Evolutionary conservation across 1,139 yeast species (phyloP), one percentile per base, ranked within the genome.

Genomic region (Pichiaceae sp.): DNA sequence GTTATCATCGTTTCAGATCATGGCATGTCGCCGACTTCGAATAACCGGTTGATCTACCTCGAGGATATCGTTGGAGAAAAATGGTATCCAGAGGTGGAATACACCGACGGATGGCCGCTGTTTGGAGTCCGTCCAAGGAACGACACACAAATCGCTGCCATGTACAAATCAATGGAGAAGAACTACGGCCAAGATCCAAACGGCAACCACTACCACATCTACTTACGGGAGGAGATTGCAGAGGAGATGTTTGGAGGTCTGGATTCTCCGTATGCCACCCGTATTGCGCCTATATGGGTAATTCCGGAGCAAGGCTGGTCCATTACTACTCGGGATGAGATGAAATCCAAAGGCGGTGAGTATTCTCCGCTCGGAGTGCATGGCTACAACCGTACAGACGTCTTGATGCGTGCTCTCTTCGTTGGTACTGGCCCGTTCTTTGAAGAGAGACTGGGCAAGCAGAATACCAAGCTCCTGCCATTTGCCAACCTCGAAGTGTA

Each of bases 11-110:
- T 87, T 1, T 84, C 95, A 37, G 96, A 87, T 54, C 96, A 87
- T 54, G 96, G 96, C 5, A 86, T 87, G 95, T 82, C 95, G 0
- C 93, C 95, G 2, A 82, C 94, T 1, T 72, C 86, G 0, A 72
- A 77, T 43, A 67, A 70, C 15, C 62, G 95, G 38, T 54, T 82
- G 7, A 61, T 84, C 2, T 76, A 73, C 47, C 57, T 85, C 39
- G 95, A 84, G 53, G 91, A 84, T 46, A 44, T 82, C 15, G 59
- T 84, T 7, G 78, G 79, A 48, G 45, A 70, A 44, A 7, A 29
- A 11, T 27, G 11, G 17, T n/a, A 18, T 4, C 49, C 57, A 2
- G 62, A 68, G 32, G 67, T 83, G 35, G 79, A 76, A 39, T 78
- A 78, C 50, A 61, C 71, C 31, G 91, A 81, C 52, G 95, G 94